Conservation (phyloP, 2,329 filamentous ascomycete species). For the Hypoxylon sp. region DNA sequence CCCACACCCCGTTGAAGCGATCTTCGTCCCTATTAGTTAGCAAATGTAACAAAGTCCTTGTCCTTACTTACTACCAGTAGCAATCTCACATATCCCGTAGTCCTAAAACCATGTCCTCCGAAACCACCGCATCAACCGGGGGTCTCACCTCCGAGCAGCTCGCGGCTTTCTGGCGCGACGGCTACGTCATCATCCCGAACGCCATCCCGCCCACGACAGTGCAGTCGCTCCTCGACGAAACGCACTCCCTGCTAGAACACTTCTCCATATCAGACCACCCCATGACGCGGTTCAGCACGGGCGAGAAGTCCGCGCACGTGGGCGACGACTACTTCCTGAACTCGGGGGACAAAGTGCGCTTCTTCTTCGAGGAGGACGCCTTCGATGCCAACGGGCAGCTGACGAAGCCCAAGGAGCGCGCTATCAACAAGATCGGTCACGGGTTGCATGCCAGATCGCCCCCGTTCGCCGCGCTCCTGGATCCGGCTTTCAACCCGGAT, state of each 20-base stretch:
- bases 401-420: constrained; percentile 82
- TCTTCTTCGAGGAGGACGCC: constrained; percentile 98
- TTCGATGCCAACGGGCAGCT: constrained; percentile 77
- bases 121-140: constrained; percentile 45
- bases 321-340: constrained; percentile 95
- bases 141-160: constrained; percentile 82
- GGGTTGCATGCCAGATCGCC: constrained; percentile 78
- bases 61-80: not conserved
- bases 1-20: constrained; percentile 6
- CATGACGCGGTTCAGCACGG: constrained; percentile 94
- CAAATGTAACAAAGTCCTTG: constrained; percentile 7
- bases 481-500: constrained; percentile 63
- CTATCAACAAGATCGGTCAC: constrained; percentile 93
- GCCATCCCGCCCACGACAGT: constrained; percentile 79
- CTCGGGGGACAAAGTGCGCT: constrained; percentile 91
- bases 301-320: constrained; percentile 81
- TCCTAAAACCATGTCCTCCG: constrained; percentile 35
- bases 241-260: constrained; percentile 78
- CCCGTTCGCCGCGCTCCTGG: constrained; percentile 73
- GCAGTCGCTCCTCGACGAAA: constrained; percentile 79
- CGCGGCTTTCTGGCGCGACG: constrained; percentile 81
- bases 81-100: not conserved
- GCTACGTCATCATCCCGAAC: constrained; percentile 88
- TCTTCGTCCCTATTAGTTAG: constrained; percentile 10
- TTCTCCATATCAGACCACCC: constrained; percentile 89